Conservation (phyloP, 176 grass and related monocot genomes). For the Stipa capillata region DNA sequence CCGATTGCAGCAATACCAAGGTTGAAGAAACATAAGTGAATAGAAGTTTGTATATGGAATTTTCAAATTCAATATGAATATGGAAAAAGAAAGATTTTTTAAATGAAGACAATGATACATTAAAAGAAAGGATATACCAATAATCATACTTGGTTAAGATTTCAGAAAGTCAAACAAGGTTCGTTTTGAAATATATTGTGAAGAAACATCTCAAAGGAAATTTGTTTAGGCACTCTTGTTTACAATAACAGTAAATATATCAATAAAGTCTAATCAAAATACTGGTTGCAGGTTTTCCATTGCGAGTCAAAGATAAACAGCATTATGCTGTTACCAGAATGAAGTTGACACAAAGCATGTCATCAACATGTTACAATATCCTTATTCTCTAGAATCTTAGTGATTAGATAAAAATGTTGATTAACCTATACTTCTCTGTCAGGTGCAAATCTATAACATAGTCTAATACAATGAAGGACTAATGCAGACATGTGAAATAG, state of each 20-base stretch:
- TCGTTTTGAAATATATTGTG: not conserved
- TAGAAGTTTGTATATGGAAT: not conserved
- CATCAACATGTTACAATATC: not conserved
- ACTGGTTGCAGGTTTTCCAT: not conserved
- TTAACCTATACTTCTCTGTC: conserved; percentile 4
- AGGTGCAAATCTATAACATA: conserved; percentile 5
- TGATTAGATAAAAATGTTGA: not conserved
- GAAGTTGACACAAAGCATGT: not conserved
- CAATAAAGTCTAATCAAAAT: not conserved
- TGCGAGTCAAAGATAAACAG: not conserved
- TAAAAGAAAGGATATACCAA: not conserved
- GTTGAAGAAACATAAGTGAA: not conserved
- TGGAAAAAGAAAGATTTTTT: not conserved
- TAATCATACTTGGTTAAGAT: not conserved
- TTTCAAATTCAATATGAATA: not conserved
- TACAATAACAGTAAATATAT: not conserved
- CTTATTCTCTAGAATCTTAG: not conserved
- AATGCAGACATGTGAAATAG: not conserved
- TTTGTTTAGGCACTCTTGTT: not conserved
- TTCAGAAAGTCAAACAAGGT: not conserved
- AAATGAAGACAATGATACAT: not conserved
- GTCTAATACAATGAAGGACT: conserved; percentile 3
- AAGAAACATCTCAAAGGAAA: conserved; percentile 3
- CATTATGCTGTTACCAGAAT: not conserved
- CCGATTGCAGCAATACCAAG: not conserved